Conservation (phyloP, 768 basidiomycete genomes). For the Coprinellus aureogranulatus region DNA sequence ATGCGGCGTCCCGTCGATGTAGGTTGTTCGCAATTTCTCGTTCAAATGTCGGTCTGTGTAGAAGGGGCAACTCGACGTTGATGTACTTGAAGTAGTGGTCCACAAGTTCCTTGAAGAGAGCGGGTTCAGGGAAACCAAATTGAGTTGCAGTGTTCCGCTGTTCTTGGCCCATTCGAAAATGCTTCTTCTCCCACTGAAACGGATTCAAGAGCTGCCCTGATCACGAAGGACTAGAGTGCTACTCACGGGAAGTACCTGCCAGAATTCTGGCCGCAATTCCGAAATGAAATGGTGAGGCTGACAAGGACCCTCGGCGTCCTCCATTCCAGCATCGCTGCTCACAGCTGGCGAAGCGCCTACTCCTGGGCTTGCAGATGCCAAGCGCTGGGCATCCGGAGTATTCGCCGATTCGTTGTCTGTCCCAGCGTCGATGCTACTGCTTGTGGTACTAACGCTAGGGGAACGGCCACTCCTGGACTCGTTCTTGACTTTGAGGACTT, state of each 20-base stretch:
- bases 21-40: conserved; percentile 42
- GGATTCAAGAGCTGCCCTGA: not conserved
- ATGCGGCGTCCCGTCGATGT: conserved; percentile 47
- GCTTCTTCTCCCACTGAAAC: conserved; percentile 35
- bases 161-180: conserved; percentile 17
- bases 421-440: not conserved
- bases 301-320: too few relatives aligned
- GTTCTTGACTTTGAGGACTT: conserved; percentile 33
- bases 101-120: conserved; percentile 49
- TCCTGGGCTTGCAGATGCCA: too few relatives aligned
- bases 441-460: not conserved
- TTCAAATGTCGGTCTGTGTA: conserved; percentile 68
- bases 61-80: conserved; percentile 53
- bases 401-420: not conserved
- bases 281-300: not conserved
- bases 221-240: not conserved
- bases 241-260: conserved; percentile 15
- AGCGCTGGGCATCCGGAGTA: too few relatives aligned
- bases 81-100: conserved; percentile 55
- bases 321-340: too few relatives aligned
- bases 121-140: conserved; percentile 44
- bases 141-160: conserved; percentile 10
- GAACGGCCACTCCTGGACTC: conserved; percentile 12
- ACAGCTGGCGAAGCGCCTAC: too few relatives aligned
- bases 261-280: conserved; percentile 34